phyloP scores from a whole-genome alignment of 495 filamentous ascomycete species.

The Aspergillus haitiensis region DNA sequence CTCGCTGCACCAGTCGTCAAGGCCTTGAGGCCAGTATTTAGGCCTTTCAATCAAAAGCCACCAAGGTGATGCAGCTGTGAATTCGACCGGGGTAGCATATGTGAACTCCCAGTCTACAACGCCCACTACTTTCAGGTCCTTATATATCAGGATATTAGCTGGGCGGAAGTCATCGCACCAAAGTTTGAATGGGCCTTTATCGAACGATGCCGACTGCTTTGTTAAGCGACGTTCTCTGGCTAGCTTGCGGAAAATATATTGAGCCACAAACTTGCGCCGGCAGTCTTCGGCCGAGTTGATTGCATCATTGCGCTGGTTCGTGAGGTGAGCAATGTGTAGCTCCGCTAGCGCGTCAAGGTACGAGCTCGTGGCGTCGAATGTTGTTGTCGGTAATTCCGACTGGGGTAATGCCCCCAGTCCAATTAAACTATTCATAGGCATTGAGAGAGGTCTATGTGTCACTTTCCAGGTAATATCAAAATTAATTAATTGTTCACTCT shows the following conservation, averaged over 20 bases:
- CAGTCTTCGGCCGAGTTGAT: conserved; percentile 42
- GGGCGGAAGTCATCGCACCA: conserved; percentile 32
- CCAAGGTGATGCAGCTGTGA: conserved; percentile 39
- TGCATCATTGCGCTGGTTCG: conserved; percentile 45
- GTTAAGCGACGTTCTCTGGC: conserved; percentile 29
- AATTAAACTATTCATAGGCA: conserved; percentile 32
- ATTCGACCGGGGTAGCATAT: conserved; percentile 25
- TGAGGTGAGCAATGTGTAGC: conserved; percentile 42
- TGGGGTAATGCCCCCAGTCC: conserved; percentile 25
- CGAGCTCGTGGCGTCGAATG: conserved; percentile 35
- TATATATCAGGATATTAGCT: conserved; percentile 28
- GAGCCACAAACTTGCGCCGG: conserved; percentile 44
- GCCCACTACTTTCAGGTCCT: conserved; percentile 15
- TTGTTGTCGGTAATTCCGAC: conserved; percentile 37
- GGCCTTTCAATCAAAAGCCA: conserved; percentile 44
- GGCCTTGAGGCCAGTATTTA: conserved; percentile 29
- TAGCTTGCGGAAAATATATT: conserved; percentile 39
- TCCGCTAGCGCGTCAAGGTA: conserved; percentile 42
- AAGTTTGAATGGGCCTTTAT: conserved; percentile 21
- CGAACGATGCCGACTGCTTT: conserved; percentile 21
- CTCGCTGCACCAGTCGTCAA: conserved; percentile 25
- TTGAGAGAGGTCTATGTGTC: conserved; percentile 22
- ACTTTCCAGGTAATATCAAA: conserved; percentile 22
- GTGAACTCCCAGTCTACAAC: conserved; percentile 26
- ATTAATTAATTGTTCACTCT: no score